Base-by-base conservation (phyloP, 2,329 filamentous ascomycete species). In the Neophaeococcomyces mojaviensis region DNA sequence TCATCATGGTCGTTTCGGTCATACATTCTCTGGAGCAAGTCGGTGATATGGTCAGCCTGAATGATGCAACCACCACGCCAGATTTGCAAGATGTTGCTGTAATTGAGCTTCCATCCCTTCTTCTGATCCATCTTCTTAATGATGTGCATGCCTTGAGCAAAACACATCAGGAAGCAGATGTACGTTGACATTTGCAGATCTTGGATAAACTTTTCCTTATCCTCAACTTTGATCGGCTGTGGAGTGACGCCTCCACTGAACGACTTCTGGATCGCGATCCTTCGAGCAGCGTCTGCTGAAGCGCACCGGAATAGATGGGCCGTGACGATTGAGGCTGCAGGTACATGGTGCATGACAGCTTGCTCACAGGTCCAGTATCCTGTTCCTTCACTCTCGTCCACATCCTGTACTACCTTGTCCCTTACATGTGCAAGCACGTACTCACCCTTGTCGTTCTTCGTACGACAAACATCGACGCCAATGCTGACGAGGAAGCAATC, bases 51-150 rank as follows among this genome's bases (percentile, higher is more conserved):
- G 52, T 84, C 81, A 1, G 77, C 74, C 56, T 81, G 76, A 58
- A 86, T 86, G 61, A 86, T 86, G 61, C 82, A 86, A 6, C 83
- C 82, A 0, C 72, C 78, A 2, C 79, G 74, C 82, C 82, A 86
- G 52, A 86, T 79, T 57, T 69, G 67, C 16, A 70, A 51, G 36
- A 68, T 66, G 13, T 64, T 59, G 3, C 61, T 59, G 10, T 68
- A 60, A 47, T 69, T 60, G 31, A 70, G 60, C 19, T 64, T 66
- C 81, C 82, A 86, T 26, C 70, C 68, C 57, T 83, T 71, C 26
- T 76, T 66, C 34, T 69, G 64, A 55, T 81, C 76, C 1, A 77
- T 76, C 20, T 69, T 70, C 4, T 76, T 72, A 53, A 86, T 79
- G 39, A 84, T 64, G 55, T 82, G 77, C 39, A 86, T 67, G 5